Base-by-base conservation (phyloP, 192 early-diverging fungal species). In the Coemansia nantahalensis region DNA sequence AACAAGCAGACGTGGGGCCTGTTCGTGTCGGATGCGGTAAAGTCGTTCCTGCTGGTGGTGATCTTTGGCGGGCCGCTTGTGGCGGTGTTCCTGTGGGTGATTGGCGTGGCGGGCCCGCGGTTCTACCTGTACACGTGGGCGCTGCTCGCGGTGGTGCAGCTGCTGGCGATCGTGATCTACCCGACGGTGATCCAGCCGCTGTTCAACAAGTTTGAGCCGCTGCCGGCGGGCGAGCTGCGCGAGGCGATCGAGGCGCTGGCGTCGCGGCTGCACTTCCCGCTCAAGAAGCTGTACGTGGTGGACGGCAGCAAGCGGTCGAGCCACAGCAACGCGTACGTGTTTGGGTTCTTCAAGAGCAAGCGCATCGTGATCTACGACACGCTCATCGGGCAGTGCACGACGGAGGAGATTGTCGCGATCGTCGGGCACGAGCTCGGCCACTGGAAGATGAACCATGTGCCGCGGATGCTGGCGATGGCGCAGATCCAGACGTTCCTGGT, bases 351-450 rank as follows among this genome's bases (percentile, higher is more conserved):
- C 59, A 90, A 91, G 68, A 93, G 93, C 80, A 98, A 98, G 79
- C 87, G 92, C 39, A 98, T 98, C 56, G 94, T 98, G 4, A 54
- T 98, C 15, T 98, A 75, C 65, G 95, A 98, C 64, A 98, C 94
- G 4, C 79, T 98, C 36, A 69, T 98, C 46, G 82, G 92, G 12
- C 90, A 96, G 40, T 82, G 82, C 45, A 78, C 77, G 16, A 79
- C 83, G 35, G 88, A 93, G 28, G 94, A 98, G 72, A 89, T 94
- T 39, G 86, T 87, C 36, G 93, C 89, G n/a, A 84, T 95, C 12
- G 81, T 98, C n/a, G 87, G 90, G 10, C 95, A 98, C 62, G 95
- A 98, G 77, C 79, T 98, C 16, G 95, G 95, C 1, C 95, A 98
- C 64, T 98, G 95, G 95, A 73, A 85, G 32, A 82, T 83, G 51